phyloP scores from a whole-genome alignment of 768 basidiomycete species.

The Leccinum subtestaceum region DNA sequence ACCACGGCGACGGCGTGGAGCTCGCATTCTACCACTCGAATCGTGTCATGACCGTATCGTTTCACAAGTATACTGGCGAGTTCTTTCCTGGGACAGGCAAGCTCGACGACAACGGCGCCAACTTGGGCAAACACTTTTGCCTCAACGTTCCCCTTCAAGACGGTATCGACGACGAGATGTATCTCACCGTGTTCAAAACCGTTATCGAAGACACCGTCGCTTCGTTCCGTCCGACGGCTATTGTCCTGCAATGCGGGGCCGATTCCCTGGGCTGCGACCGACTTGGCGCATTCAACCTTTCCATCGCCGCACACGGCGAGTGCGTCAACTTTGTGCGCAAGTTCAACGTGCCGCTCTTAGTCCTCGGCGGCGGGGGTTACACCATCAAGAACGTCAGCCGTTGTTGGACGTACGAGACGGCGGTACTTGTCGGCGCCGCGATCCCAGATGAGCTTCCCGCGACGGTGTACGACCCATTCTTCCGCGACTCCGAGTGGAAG shows the following conservation, averaged over 20 bases:
- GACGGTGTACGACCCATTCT: constrained; percentile 91
- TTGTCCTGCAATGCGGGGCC: constrained; percentile 96
- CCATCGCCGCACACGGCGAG: constrained; percentile 96
- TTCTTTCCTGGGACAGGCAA: constrained; percentile 99
- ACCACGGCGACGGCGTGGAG: constrained; percentile 98
- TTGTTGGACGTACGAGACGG: constrained; percentile 99
- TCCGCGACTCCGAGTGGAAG: constrained; percentile 87
- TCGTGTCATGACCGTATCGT: constrained; percentile 98
- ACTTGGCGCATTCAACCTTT: constrained; percentile 95
- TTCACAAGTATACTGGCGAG: constrained; percentile 98
- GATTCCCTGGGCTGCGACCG: constrained; percentile 95
- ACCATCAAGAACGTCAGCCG: constrained; percentile 95
- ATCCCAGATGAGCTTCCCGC: constrained; percentile 85
- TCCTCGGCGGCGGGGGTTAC: constrained; percentile 95
- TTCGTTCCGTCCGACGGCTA: constrained; percentile 82
- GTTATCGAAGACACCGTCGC: constrained; percentile 93
- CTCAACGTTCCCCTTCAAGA: constrained; percentile 94
- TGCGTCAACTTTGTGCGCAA: constrained; percentile 96
- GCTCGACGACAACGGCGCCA: constrained; percentile 86
- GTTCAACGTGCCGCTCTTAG: constrained; percentile 86
- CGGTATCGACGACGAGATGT: constrained; percentile 97
- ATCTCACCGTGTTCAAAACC: constrained; percentile 91
- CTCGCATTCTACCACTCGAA: constrained; percentile 97
- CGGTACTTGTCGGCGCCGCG: constrained; percentile 79
- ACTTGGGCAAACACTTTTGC: constrained; percentile 91